These are phyloP conservation scores for Pseudofabraea citricarpa DNA, from an alignment of 2,329 filamentous ascomycete species.

Conservation along the genomic window DNA sequence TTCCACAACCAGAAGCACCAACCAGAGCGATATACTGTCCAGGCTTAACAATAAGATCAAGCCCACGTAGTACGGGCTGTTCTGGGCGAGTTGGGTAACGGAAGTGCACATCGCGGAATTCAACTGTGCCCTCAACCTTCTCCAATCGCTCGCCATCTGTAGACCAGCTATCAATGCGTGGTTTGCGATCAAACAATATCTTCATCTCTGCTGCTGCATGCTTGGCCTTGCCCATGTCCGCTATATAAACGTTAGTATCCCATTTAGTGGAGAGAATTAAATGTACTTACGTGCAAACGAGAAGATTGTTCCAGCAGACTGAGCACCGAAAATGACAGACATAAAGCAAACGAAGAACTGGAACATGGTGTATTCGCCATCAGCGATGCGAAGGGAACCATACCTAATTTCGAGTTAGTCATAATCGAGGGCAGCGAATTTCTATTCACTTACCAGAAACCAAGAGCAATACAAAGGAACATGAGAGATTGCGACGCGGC, in stretches of 20 bases:
- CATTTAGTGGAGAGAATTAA: not conserved
- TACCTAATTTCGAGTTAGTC: conserved; percentile 41
- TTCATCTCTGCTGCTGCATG: conserved; percentile 78
- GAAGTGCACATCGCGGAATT: conserved; percentile 92
- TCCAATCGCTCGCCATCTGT: conserved; percentile 58
- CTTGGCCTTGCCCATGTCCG: conserved; percentile 91
- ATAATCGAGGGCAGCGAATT: too few species aligned
- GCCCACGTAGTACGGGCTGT: conserved; percentile 83
- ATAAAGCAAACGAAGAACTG: conserved; percentile 92
- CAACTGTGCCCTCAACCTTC: conserved; percentile 69
- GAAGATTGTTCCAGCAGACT: conserved; percentile 86
- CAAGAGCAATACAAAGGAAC: conserved; percentile 79
- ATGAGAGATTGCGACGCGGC: conserved; percentile 79
- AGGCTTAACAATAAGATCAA: conserved; percentile 69
- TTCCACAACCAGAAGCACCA: conserved; percentile 90
- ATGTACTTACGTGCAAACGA: conserved; percentile 60
- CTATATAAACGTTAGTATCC: conserved; percentile 5
- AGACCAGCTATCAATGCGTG: conserved; percentile 79
- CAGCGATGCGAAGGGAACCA: conserved; percentile 70
- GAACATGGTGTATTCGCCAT: conserved; percentile 68
- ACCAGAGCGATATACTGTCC: conserved; percentile 87
- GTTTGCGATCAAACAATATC: conserved; percentile 76
- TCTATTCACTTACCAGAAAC: conserved; percentile 60
- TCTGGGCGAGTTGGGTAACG: conserved; percentile 88
- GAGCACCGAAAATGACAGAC: conserved; percentile 83